Base-by-base conservation (phyloP, 2,329 filamentous ascomycete species). In the Myriosclerotinia duriaeana region DNA sequence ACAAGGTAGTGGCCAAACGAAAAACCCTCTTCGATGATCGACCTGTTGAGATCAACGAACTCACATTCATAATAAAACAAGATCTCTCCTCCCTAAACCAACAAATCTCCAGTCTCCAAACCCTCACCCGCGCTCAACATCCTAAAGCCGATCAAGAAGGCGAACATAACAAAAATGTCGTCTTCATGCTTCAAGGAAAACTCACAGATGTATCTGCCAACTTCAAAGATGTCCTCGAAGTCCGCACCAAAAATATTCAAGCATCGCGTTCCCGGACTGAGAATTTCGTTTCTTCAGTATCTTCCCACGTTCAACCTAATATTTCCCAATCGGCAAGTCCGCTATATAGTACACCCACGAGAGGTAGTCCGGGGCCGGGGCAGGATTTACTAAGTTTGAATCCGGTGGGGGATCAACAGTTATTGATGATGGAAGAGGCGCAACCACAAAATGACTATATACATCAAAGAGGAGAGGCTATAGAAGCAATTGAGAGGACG, bases 21-120 rank as follows among this genome's bases (percentile, higher is more conserved):
- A 96, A 97, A 80, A 97, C 95, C 12, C 87, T 99, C 53, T 99
- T 99, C 77, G 95, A 99, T 78, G 95, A 99, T 80, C 87, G 92
- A 77, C 93, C 95, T 0, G 91, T 97, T 65, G 95, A 99, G 79
- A 97, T 98, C 78, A 95, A 95, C 78, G 93, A 98, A 79, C 87
- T 97, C 77, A 97, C 93, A 9, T 97, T 93, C 76, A 91, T 98
- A 76, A 97, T 98, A 83, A 98, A 98, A 81, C 94, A 98, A 82
- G 94, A 98, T 75, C 86, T 98, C 63, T 92, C 92, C 1, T 87
- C 84, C 5, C 78, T 91, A 67, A 98, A 97, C 79, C 88, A 92
- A 72, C 91, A 96, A 76, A 98, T 98, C 73, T 90, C 90, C 55
- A 83, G 84, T 12, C 82, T 99, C n/a, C 91, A 96, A 76, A 80